Evolutionary conservation across 331 rosid genomes (phyloP), one percentile per base, ranked within the genome.

Genomic region (Rosa hybrid): DNA sequence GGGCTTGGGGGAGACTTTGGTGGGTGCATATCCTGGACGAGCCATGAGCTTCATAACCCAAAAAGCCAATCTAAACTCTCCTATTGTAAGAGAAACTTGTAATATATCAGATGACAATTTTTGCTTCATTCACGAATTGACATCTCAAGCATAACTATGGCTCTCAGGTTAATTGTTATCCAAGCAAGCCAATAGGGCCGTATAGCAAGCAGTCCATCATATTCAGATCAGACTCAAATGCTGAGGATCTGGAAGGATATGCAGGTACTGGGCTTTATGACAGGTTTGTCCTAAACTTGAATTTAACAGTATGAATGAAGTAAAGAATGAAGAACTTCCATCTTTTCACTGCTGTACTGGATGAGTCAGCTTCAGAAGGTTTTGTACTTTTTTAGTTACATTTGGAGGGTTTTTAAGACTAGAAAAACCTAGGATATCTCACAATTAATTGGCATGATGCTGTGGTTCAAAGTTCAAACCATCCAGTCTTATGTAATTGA

Each of bases 261-360:
- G 83, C 86, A 8, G 86, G 86, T 79, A 84, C 88, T 71, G 86
- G 88, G 63, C 78, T 82, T 76, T 85, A 82, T 79, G 86, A 82
- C 78, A 85, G 86, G 86, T 82, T 23, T 14, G 81, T 38, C 38
- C 38, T 64, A 72, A 30, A 67, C 59, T 72, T 34, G 16, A 53
- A 53, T 53, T 18, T 18, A 6, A 53, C 34, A 53, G 6, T 53
- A 50, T 50, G 60, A 53, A 53, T 27, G 30, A 48, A 48, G 51
- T 12, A 17, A 53, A 14, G 21, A 18, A 5, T 23, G 17, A 53
- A 48, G n/a, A 51, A 51, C 20, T 51, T 16, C 14, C 20, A 51
- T 51, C 20, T 14, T 16, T 16, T 13, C 20, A 51, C 60, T 53
- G 0, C 60, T 18, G 9, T 23, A 18, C 57, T 17, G 21, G n/a